Base-by-base conservation (phyloP, 1,139 yeast species). In the Groenewaldozyma sp. region DNA sequence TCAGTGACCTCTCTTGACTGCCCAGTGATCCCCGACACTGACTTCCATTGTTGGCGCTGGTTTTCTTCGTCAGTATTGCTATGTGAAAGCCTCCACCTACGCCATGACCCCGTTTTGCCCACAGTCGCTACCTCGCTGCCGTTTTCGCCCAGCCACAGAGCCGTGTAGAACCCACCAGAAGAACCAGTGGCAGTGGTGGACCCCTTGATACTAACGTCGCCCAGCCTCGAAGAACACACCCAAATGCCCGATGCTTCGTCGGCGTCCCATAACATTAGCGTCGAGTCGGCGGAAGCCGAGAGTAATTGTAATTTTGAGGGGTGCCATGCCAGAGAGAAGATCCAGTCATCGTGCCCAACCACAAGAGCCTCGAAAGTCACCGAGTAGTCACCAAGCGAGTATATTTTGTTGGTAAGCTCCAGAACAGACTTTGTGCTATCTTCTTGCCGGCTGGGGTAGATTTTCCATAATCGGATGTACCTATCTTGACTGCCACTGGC, bases 271-370 rank as follows among this genome's bases (percentile, higher is more conserved):
- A 88, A 66, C 84, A 93, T 88, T 39, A 91, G 67, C 1, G 95
- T 84, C 0, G 96, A 82, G 56, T 93, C 98, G 0, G 97, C 94
- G 39, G 95, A 83, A 1, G 95, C 78, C 0, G 96, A 84, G 34
- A 93, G 64, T 21, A 91, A 66, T 50, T 74, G 76, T 19, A 76
- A 57, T 42, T 73, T 70, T 2, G 64, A 55, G 20, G 82, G 80
- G 53, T 82, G 83, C 97, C 98, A 93, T 41, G 72, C 69, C 34
- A 91, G 67, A 6, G 87, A 78, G 10, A 91, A 77, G 22, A 93
- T 80, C 98, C 98, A 93, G 60, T 93, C 99, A 57, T 93, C 99
- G 59, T 93, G 98, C 7, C 98, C 98, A 82, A 91, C 81, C 24
- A 93, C 76, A 46, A 93, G 72, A 0, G 98, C 96, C 56, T 93